Percentiles rank a stretch among this genome's conserved stretches.
Evolutionary conservation across 108 stramenopile species (phyloP).

Genomic region (Fragilariopsis cylindrus): DNA sequence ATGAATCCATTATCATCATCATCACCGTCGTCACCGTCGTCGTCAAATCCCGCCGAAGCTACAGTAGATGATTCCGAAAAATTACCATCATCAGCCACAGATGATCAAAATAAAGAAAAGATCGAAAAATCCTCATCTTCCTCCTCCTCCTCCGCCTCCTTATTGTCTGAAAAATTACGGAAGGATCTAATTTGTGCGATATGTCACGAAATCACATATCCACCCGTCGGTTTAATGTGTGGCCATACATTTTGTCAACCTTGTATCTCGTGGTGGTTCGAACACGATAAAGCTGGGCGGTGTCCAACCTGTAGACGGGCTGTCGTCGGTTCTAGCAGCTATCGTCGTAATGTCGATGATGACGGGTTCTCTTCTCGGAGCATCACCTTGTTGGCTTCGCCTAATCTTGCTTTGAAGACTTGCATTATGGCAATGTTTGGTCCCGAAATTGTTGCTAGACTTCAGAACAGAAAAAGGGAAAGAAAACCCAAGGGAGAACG

Average conservation of each 20-base stretch:
- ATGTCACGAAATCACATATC: conserved; percentile 60
- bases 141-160: neutral
- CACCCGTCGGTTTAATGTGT: conserved; percentile 60
- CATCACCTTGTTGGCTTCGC: conserved; percentile 2
- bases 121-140: neutral
- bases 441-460: conserved; percentile 36
- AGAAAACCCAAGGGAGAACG: conserved; percentile 38
- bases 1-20: neutral
- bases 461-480: conserved; percentile 19
- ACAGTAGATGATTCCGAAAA: neutral
- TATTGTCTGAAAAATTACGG: conserved; percentile 31
- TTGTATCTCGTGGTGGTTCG: conserved; percentile 67
- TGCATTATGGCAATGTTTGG: conserved; percentile 51
- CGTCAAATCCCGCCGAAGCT: neutral
- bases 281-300: conserved; percentile 12
- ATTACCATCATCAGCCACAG: neutral
- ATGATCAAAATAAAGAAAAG: neutral
- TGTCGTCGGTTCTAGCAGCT: conserved; percentile 11
- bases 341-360: neutral
- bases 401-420: conserved; percentile 53
- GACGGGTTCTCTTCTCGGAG: neutral
- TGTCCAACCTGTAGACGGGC: conserved; percentile 56
- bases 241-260: conserved; percentile 75
- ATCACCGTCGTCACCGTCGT: neutral
- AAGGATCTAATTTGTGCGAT: conserved; percentile 55